Evolutionary conservation across 352 stramenopile genomes (phyloP).

Genomic region (Globisporangium nagaii): DNA sequence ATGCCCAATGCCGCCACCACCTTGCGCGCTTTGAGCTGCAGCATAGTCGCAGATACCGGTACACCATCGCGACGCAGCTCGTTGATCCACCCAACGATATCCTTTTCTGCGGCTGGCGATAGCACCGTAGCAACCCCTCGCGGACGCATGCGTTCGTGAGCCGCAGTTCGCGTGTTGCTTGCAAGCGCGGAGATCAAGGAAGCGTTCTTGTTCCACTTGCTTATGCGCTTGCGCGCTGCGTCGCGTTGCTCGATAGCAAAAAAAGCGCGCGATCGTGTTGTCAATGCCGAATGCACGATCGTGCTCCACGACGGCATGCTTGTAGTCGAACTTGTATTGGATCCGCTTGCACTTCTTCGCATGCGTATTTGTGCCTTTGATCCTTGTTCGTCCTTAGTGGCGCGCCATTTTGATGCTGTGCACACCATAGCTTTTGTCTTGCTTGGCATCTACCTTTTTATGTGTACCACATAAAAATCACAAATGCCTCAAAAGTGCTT

Average conservation of each 20-base stretch:
- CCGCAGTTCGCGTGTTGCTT: neutral
- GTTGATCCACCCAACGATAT: slow-evolving; percentile 21
- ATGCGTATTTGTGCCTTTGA: too few species aligned
- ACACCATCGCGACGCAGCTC: slow-evolving; percentile 13
- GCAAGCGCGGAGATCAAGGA: neutral
- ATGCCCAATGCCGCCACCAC: slow-evolving; percentile 5
- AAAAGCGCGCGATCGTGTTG: neutral
- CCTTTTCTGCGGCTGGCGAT: slow-evolving; percentile 7
- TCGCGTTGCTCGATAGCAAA: neutral
- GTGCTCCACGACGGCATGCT: too few species aligned
- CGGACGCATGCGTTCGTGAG: neutral
- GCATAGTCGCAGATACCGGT: slow-evolving; percentile 19
- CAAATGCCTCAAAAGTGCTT: too few species aligned
- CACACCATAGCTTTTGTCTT: too few species aligned
- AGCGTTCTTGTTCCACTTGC: neutral
- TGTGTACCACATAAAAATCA: too few species aligned
- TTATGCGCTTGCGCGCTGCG: neutral
- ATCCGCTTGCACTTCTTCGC: too few species aligned
- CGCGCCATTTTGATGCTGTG: too few species aligned
- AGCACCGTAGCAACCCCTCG: slow-evolving; percentile 8
- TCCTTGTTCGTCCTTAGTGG: too few species aligned
- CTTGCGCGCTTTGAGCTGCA: slow-evolving; percentile 13
- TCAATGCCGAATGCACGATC: too few species aligned
- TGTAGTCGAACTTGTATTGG: too few species aligned
- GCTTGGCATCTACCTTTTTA: too few species aligned